These are phyloP conservation scores for Leccinum fuscescens DNA, from an alignment of 1,284 basidiomycete species.

Conservation along the genomic window DNA sequence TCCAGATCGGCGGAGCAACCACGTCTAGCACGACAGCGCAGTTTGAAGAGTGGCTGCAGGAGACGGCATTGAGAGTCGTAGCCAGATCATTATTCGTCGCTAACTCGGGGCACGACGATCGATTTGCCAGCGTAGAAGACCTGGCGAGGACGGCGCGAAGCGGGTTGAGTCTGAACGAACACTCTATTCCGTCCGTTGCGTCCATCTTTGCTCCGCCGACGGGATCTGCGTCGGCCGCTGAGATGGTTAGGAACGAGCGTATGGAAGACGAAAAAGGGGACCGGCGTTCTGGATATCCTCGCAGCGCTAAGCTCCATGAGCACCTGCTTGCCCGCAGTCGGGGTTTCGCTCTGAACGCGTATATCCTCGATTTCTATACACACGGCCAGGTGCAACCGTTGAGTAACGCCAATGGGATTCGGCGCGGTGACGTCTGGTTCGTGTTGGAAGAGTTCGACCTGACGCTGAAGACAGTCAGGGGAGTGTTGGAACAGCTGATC, in stretches of 20 bases:
- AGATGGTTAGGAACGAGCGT: background rate
- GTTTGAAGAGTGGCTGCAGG: conserved; percentile 37
- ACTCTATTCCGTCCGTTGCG: conserved; percentile 57
- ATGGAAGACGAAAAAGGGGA: background rate
- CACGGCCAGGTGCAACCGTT: conserved; percentile 58
- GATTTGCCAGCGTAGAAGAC: conserved; percentile 49
- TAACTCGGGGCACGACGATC: conserved; percentile 60
- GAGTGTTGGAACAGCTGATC: conserved; percentile 45
- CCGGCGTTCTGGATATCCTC: background rate
- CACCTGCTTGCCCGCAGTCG: background rate
- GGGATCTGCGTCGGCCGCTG: background rate
- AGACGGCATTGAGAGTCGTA: conserved; percentile 37
- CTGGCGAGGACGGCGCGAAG: conserved; percentile 49
- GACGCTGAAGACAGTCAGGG: conserved; percentile 46
- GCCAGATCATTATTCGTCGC: conserved; percentile 60
- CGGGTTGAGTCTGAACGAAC: conserved; percentile 54
- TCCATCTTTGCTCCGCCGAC: conserved; percentile 33
- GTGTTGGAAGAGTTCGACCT: conserved; percentile 55
- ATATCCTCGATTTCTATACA: conserved; percentile 63
- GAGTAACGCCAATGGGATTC: conserved; percentile 52
- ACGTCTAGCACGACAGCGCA: background rate
- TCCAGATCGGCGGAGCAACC: conserved; percentile 19
- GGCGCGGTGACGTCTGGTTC: conserved; percentile 63
- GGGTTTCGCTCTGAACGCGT: conserved; percentile 52
- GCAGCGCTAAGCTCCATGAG: background rate